Percentiles rank a stretch among this genome's conserved stretches.
These are phyloP conservation scores for Escallonia rubra DNA, from an alignment of 129 eudicot species.

Conservation along the genomic window DNA sequence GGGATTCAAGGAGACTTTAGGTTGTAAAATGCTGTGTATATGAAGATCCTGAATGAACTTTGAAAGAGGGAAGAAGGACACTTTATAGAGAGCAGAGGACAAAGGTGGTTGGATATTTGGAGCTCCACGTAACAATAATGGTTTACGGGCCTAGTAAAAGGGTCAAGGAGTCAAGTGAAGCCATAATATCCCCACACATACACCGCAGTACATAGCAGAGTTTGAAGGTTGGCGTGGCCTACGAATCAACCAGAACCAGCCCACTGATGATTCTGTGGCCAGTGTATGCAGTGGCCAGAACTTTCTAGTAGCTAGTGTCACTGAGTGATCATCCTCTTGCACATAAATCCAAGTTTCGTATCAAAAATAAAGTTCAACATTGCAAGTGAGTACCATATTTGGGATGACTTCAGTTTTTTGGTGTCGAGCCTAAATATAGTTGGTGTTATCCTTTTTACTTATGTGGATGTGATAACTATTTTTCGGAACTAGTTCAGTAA, in stretches of 20 bases:
- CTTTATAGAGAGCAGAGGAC: neutral
- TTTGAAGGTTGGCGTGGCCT: neutral
- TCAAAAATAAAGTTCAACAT: too few relatives aligned
- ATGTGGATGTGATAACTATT: too few relatives aligned
- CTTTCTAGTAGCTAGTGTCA: neutral
- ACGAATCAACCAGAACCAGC: neutral
- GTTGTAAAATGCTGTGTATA: neutral
- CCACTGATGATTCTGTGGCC: constrained; percentile 2
- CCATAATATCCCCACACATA: neutral
- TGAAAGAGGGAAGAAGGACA: neutral
- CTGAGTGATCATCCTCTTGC: too few relatives aligned
- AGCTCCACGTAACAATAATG: constrained; percentile 43
- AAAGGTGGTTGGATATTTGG: constrained; percentile 42
- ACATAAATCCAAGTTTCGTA: too few relatives aligned
- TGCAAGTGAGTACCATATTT: too few relatives aligned
- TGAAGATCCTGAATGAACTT: neutral
- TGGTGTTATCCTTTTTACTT: too few relatives aligned
- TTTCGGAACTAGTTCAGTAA: too few relatives aligned
- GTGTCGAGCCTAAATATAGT: too few relatives aligned
- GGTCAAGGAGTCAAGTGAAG: neutral
- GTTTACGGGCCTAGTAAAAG: constrained; percentile 26
- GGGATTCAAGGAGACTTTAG: neutral
- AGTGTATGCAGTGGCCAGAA: neutral
- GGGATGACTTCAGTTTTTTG: too few relatives aligned
- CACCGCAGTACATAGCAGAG: neutral